Base-by-base conservation (phyloP, 2,329 filamentous ascomycete species). In the Ophiostoma angusticollis region DNA sequence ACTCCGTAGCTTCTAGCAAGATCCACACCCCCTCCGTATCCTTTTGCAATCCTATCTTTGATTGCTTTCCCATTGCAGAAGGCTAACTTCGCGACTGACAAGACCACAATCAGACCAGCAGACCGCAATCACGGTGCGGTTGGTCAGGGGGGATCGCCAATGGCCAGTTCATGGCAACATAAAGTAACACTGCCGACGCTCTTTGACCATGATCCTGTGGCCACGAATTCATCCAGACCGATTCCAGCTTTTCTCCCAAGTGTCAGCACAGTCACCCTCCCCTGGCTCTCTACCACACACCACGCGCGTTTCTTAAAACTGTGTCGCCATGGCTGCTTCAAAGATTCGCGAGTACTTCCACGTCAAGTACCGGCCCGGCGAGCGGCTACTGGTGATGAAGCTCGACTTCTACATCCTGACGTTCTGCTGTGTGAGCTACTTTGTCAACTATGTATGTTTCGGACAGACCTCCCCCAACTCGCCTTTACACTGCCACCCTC, bases 391-490 rank as follows among this genome's bases (percentile, higher is more conserved):
- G 22, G 33, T 49, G 18, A 46, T 45, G 25, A 49, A 49, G 41
- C 42, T 47, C 34, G 74, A 78, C 51, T 77, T 76, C 49, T 78
- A 77, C 56, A 77, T 78, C 47, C 54, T 78, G 31, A 74, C 69
- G 0, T 78, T 78, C 49, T 78, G 74, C 54, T 78, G 73, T 49
- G 50, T 78, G 35, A 67, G 63, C 47, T 73, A 72, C 49, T 66
- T 72, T 40, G 58, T 67, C 47, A 71, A 71, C 49, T 71, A 71
- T 45, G 66, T 68, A 48, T 25, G 65, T 39, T 14, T 7, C 11
- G 14, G 13, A n/a, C n/a, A n/a, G n/a, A n/a, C 11, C 6, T 21
- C 16, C 3, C 9, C 3, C 13, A 2, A 5, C 39, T n/a, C 16
- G 17, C 9, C 4, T 14, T 6, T 25, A 1, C 17, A n/a, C 9